A percentile compares a stretch with the other conserved stretches of the same genome.
phyloP scores from a whole-genome alignment of 1,139 yeast species.

The Suhomyces kunorum region DNA sequence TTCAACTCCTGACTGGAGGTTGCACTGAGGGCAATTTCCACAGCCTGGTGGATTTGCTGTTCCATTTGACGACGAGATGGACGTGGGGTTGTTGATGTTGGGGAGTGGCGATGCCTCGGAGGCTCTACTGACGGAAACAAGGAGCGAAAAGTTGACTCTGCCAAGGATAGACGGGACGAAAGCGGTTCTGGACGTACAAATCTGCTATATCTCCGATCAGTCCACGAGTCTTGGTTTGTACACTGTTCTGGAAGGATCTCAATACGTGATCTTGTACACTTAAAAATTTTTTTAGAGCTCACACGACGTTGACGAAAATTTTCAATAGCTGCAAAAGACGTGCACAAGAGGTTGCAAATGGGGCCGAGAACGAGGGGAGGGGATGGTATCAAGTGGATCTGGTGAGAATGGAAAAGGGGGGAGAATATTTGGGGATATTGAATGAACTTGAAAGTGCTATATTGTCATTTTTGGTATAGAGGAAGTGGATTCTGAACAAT shows the following conservation, averaged over 20 bases:
- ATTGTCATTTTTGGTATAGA: not conserved
- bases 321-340: conserved; percentile 11
- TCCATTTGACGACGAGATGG: conserved; percentile 50
- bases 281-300: conserved; percentile 14
- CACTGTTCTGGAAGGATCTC: not conserved
- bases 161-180: not conserved
- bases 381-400: not conserved
- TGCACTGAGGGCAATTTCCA: conserved; percentile 81
- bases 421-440: not conserved
- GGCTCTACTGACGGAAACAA: not conserved
- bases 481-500: not conserved
- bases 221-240: not conserved
- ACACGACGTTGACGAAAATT: conserved; percentile 12
- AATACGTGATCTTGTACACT: conserved; percentile 7
- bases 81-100: conserved; percentile 1
- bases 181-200: not conserved
- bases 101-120: conserved; percentile 1
- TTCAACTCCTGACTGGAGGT: conserved; percentile 69
- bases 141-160: conserved; percentile 1
- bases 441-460: not conserved
- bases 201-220: not conserved
- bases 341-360: not conserved
- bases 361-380: not conserved
- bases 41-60: conserved; percentile 90
- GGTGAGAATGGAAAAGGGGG: not conserved